Evolutionary conservation across 2,329 filamentous ascomycete genomes (phyloP), one percentile per base, ranked within the genome.

Genomic region (Nemania sp.): DNA sequence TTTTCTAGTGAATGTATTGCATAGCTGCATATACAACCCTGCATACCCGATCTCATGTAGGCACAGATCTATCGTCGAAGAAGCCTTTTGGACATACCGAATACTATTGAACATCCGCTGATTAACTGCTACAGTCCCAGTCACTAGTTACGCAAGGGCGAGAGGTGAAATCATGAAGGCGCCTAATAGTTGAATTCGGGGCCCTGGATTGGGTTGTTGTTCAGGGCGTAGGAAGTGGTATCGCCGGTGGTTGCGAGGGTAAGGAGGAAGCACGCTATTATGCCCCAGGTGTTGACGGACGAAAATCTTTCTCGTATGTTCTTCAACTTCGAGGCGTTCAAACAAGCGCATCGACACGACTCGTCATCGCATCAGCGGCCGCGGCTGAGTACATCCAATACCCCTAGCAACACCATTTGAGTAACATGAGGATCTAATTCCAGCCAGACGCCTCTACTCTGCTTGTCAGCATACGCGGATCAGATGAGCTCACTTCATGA

Each of bases 401-500:
- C 54, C 13, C 57, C 56, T 17, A 67, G 53, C 45, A 48, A 60
- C 20, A 66, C 65, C n/a, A n/a, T n/a, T n/a, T n/a, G n/a, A n/a
- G n/a, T n/a, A 6, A 70, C 71, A 43, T 69, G 68, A 1, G 70
- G 69, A 0, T 69, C 70, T 3, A 67, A 69, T 90, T 89, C 69
- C 76, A 79, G 9, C 73, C 80, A 10, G 82, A 90, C 77, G 86
- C 88, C 1, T 91, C 90, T 1, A 86, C 93, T 57, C 83, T 92
- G 6, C 79, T 93, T 17, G 83, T 90, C 20, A 90, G 90, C 2
- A 86, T 91, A 57, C 85, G 88, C 13, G 90, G 90, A 11, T 86
- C 88, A 5, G 90, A 90, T 15, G 92, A 92, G 73, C 89, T 89
- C 1, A 91, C 88, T 1, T 78, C 93, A 11, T 0, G 87, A n/a